Percentiles rank a stretch among this genome's conserved stretches.
phyloP scores from a whole-genome alignment of 2,329 filamentous ascomycete genomes.

The Dothideomycetes sp. region DNA sequence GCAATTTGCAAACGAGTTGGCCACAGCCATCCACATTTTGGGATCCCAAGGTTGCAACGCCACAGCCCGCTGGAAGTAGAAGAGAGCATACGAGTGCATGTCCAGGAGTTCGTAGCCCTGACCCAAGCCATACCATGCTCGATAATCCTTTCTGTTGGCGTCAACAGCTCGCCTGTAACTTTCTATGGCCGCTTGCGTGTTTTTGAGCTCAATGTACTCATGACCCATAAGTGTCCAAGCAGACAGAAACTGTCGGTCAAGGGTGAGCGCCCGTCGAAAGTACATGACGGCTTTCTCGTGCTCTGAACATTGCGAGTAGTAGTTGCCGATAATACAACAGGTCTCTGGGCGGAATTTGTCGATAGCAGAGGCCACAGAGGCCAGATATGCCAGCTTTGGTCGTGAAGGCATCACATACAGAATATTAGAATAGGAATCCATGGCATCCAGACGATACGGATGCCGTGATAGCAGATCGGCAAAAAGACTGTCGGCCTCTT shows the following conservation, averaged over 20 bases:
- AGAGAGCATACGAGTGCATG: constrained; percentile 94
- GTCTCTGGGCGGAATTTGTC: constrained; percentile 97
- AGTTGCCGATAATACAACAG: constrained; percentile 93
- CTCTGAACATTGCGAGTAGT: constrained; percentile 86
- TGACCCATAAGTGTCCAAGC: constrained; percentile 99
- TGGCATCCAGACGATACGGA: constrained; percentile 67
- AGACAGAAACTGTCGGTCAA: constrained; percentile 83
- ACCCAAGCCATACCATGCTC: constrained; percentile 94
- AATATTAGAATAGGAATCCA: constrained; percentile 96
- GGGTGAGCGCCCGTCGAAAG: constrained; percentile 81
- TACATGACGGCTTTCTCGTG: constrained; percentile 98
- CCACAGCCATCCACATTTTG: constrained; percentile 98
- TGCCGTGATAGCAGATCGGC: constrained; percentile 60
- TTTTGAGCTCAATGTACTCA: constrained; percentile 97
- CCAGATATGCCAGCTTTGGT: constrained; percentile 84
- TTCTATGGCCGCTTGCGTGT: constrained; percentile 95
- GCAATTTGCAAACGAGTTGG: constrained; percentile 84
- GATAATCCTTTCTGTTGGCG: constrained; percentile 90
- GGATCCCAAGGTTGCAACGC: constrained; percentile 90
- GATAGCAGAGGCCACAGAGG: constrained; percentile 79
- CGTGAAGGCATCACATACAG: constrained; percentile 84
- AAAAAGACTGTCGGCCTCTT: constrained; percentile 54
- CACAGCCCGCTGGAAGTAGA: constrained; percentile 95
- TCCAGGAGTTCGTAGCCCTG: constrained; percentile 97
- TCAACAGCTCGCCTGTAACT: constrained; percentile 93